Base-by-base conservation (phyloP, 805 yeast species). In the Lachancea lanzarotensis region DNA sequence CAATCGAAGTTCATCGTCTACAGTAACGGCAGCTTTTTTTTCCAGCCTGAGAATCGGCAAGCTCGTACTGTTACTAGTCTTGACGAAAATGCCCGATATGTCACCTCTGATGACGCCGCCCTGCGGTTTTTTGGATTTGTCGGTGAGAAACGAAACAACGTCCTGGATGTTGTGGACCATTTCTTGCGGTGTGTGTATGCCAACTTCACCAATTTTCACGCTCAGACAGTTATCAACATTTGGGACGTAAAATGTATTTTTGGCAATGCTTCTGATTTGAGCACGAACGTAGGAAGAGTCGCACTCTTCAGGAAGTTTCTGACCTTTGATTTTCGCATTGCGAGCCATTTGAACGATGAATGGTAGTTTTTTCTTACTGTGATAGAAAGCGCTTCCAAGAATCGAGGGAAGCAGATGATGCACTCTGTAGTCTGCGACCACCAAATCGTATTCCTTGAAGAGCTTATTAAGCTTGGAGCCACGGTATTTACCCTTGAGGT, bases 381-480 rank as follows among this genome's bases (percentile, higher is more conserved):
- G 73, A 63, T 78, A 83, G 56, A 84, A 84, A 44, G 69, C 73
- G 5, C 72, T 69, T 1, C 85, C 84, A 30, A 86, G 62, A 0
- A 82, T 61, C 1, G 66, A 65, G 0, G 85, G 84, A 25, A 85
- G 62, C 18, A 79, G 63, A 49, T 76, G 77, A 54, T 79, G 80
- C 1, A 85, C 73, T 49, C 93, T 68, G 42, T 80, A 76, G 61
- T 87, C 95, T 3, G 82, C 80, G 9, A 86, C 67, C 2, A 87
- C 70, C 22, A 82, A 54, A 55, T 86, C 95, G 57, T 73, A 79
- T 33, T 82, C 85, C 46, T 75, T 73, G 53, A 67, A 78, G 1
- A 81, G 52, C 39, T 72, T 75, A 40, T 69, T 71, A 29, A 77
- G 57, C 19, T 73, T 67, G 40, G 71, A 72, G 2, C 72, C 67